Evolutionary conservation across 106 monocot species (phyloP).

Genomic region (Allium cepa): DNA sequence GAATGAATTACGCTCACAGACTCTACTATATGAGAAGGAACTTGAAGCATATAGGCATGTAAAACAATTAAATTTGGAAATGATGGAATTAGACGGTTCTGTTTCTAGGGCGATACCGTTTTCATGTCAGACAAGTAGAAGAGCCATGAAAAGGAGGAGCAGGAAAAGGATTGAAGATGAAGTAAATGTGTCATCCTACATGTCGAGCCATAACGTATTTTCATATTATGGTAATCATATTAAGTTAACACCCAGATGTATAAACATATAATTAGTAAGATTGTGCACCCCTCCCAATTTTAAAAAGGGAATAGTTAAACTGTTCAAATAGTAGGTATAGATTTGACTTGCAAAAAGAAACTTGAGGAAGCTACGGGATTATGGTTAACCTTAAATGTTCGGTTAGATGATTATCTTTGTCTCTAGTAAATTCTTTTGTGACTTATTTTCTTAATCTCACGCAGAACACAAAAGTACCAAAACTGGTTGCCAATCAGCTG

Average conservation of each 20-base stretch:
- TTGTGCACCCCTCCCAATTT: too few relatives aligned
- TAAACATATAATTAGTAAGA: neutral
- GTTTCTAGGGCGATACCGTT: constrained; percentile 49
- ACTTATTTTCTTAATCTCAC: constrained; percentile 7
- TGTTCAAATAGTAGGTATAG: too few relatives aligned
- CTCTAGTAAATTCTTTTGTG: constrained; percentile 1
- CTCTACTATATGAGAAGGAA: constrained; percentile 52
- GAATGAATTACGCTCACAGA: constrained; percentile 59
- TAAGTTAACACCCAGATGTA: neutral
- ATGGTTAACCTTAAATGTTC: neutral
- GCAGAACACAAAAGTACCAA: constrained; percentile 74
- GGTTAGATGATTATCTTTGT: neutral
- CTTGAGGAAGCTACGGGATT: neutral
- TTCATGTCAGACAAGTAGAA: constrained; percentile 24
- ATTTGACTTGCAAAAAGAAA: too few relatives aligned
- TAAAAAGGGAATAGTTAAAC: too few relatives aligned
- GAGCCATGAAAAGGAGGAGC: constrained; percentile 63
- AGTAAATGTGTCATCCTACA: constrained; percentile 51
- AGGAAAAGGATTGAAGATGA: constrained; percentile 59
- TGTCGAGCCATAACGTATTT: constrained; percentile 69
- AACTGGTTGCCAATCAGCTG: constrained; percentile 49
- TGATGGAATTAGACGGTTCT: constrained; percentile 44
- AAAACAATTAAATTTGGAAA: constrained; percentile 49
- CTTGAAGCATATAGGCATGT: constrained; percentile 46
- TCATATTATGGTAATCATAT: constrained; percentile 76